Base-by-base conservation (phyloP, 176 grass and related monocot species). In the Aegilops sharonensis region DNA sequence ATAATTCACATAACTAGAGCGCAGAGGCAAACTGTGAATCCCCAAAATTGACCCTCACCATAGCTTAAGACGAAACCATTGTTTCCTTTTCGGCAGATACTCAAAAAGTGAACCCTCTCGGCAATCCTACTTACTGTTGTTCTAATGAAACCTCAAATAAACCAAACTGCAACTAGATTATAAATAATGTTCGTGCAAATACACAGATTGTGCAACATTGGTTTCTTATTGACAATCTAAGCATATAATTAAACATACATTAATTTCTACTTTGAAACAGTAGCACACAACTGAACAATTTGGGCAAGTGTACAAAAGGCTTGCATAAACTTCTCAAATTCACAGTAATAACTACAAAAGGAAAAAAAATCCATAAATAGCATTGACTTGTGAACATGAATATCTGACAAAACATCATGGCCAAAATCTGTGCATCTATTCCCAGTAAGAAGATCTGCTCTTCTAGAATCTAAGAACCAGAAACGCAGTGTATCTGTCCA, bases 21-120 rank as follows among this genome's bases (percentile, higher is more conserved):
- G 27, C 27, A 27, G 36, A 52, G 29, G 60, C 4, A 76, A 81
- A 60, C 2, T 3, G 20, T 6, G 32, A 52, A 70, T 45, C 25
- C 63, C 60, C 36, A 35, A 69, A 82, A 4, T 11, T 21, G 6
- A 10, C 2, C 42, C 32, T 27, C 52, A 25, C 36, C 20, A 15
- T 64, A 81, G 36, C 78, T 84, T 50, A 50, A 87, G 3, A 62
- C 29, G 69, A 84, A 75, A 81, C 1, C 8, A 75, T 30, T 13
- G 4, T 8, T 9, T 52, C 76, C 57, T 84, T 91, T 81, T 77
- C 6, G 21, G 23, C 42, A 2, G 21, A 50, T 42, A 72, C 27
- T 59, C 6, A 9, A 77, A 5, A 62, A 72, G 47, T 5, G 35
- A 78, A 77, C 6, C 20, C 2, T 10, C 50, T 34, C 45, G 40